Evolutionary conservation across 2,329 filamentous ascomycete species (phyloP), one percentile per base, ranked within the genome.

Genomic region (Trichoderma semiorbis): DNA sequence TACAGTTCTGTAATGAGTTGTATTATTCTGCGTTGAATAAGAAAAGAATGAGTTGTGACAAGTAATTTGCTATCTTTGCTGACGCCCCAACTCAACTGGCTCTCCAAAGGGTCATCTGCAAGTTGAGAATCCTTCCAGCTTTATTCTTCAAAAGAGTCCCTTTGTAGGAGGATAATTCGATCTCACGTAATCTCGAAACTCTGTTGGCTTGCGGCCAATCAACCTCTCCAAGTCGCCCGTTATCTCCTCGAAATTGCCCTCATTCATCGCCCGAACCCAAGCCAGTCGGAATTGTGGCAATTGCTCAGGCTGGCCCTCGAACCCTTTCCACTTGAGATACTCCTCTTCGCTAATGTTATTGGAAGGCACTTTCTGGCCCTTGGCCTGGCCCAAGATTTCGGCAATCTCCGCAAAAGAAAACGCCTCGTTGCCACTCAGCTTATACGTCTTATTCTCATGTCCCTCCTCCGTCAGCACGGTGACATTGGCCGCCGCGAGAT

Each of bases 371-470:
- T 39, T 57, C 16, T n/a, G 34, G 16, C 30, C 30, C 12, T 55
- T 66, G 7, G 55, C 30, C 10, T 66, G 26, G 18, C 63, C 18
- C 18, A 66, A 26, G 12, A 57, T 66, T 11, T 36, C 30, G 21
- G 63, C 55, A 47, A 60, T 16, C n/a, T 68, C 12, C 32, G 65
- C 39, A 60, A 58, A 34, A 43, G 55, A 60, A n/a, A 60, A 60
- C 36, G 65, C 65, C 53, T 68, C 65, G 26, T 68, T 21, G 34
- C 65, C 55, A 60, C 65, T 68, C 36, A 68, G 65, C 53, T 68
- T 68, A 60, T 68, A 66, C 11, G 63, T 68, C 65, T 68, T 58
- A 68, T 68, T 60, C 36, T 30, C 63, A 55, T 66, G 65, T 8
- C 53, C 36, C 14, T 43, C 26, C 8, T 50, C 34, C 14, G 65